Percentiles rank a stretch among this genome's conserved stretches.
Evolutionary conservation across 192 early-diverging fungal species (phyloP).

Genomic region (Rhizophagus prolifer): DNA sequence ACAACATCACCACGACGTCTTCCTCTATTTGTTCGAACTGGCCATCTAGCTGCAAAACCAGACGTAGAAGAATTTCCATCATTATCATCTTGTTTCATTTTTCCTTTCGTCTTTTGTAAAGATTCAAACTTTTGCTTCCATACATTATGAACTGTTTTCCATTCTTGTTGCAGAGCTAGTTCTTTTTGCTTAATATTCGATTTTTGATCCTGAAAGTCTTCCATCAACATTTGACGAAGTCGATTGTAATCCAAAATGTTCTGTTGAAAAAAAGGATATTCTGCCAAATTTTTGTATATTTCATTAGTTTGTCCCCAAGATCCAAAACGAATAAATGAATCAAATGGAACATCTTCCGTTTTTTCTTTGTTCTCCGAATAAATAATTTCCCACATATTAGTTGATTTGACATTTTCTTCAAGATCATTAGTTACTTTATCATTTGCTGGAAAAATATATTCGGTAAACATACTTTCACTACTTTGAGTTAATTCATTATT

Average conservation of each 20-base stretch:
- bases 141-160: slow-evolving; percentile 44
- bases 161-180: slow-evolving; percentile 42
- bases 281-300: slow-evolving; percentile 38
- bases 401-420: not conserved
- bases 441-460: not conserved
- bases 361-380: not conserved
- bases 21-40: slow-evolving; percentile 32
- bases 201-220: slow-evolving; percentile 33
- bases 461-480: not conserved
- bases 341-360: not conserved
- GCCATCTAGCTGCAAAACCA: not conserved
- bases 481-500: not conserved
- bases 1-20: slow-evolving; percentile 61
- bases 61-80: not conserved
- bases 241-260: slow-evolving; percentile 41
- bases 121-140: slow-evolving; percentile 53
- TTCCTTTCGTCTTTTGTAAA: slow-evolving; percentile 39
- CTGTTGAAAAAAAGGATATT: slow-evolving; percentile 48
- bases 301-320: slow-evolving; percentile 12
- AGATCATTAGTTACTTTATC: not conserved
- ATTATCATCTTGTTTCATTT: slow-evolving; percentile 25
- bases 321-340: not conserved
- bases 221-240: slow-evolving; percentile 30
- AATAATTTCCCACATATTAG: not conserved
- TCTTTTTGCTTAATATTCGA: slow-evolving; percentile 41